Conservation (phyloP, 2,329 filamentous ascomycete genomes). For the Beauveria australis region DNA sequence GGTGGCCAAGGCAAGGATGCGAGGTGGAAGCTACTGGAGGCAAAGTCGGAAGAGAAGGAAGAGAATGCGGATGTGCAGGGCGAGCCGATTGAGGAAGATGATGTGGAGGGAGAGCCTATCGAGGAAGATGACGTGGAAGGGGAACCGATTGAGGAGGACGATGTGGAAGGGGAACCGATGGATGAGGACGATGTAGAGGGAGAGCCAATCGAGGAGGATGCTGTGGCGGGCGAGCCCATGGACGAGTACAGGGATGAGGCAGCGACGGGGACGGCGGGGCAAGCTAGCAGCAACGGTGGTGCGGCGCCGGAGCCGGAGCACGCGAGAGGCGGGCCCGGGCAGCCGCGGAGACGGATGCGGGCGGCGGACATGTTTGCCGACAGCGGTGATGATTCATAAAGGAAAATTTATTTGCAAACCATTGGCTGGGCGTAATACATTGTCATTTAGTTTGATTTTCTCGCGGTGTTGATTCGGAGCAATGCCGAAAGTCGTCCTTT, state of each 20-base stretch:
- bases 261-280: slow-evolving; percentile 17
- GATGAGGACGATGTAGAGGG: slow-evolving; percentile 39
- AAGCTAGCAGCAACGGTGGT: slow-evolving; percentile 23
- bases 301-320: slow-evolving; percentile 16
- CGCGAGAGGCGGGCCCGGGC: slow-evolving; percentile 16
- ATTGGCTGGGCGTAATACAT: neutral
- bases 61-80: slow-evolving; percentile 42
- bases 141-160: slow-evolving; percentile 35
- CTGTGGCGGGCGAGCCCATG: slow-evolving; percentile 30
- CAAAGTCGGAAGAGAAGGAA: slow-evolving; percentile 19
- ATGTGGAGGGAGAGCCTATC: slow-evolving; percentile 36
- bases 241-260: slow-evolving; percentile 30
- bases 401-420: neutral
- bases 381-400: slow-evolving; percentile 43
- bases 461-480: neutral
- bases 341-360: slow-evolving; percentile 55
- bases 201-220: slow-evolving; percentile 32
- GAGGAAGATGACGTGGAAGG: slow-evolving; percentile 41
- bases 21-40: slow-evolving; percentile 45
- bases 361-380: slow-evolving; percentile 86
- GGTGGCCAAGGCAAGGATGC: slow-evolving; percentile 27
- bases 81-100: slow-evolving; percentile 37
- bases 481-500: neutral
- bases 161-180: slow-evolving; percentile 29
- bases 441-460: neutral